These are phyloP conservation scores for Penicillium parvum DNA, from an alignment of 495 filamentous ascomycete species.

Conservation along the genomic window DNA sequence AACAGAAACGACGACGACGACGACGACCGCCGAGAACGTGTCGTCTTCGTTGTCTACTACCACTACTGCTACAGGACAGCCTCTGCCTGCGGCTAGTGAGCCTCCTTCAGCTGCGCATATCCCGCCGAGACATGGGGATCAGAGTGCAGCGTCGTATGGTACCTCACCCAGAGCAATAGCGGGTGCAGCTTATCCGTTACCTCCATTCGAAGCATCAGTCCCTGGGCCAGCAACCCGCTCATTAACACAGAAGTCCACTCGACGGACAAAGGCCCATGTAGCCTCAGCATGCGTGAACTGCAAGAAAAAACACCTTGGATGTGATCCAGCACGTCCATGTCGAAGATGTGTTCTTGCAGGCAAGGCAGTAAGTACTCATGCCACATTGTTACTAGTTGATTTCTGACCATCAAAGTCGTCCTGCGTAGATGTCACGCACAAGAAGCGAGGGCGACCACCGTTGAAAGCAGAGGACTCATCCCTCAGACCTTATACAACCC, in stretches of 20 bases:
- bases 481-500: conserved; percentile 32
- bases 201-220: conserved; percentile 21
- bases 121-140: conserved; percentile 25
- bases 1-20: too few relatives aligned
- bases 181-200: conserved; percentile 27
- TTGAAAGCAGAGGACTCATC: conserved; percentile 73
- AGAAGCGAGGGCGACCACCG: conserved; percentile 88
- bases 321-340: conserved; percentile 63
- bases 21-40: not conserved
- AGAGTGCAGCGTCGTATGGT: conserved; percentile 24
- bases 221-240: conserved; percentile 26
- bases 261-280: conserved; percentile 91
- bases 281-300: conserved; percentile 96
- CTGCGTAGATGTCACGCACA: conserved; percentile 95
- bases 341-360: conserved; percentile 57
- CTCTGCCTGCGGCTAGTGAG: conserved; percentile 16
- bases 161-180: conserved; percentile 24
- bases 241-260: conserved; percentile 57
- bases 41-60: conserved; percentile 11
- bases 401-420: conserved; percentile 51
- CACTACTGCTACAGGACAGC: conserved; percentile 14
- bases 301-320: conserved; percentile 89
- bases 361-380: conserved; percentile 55
- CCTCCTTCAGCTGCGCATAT: conserved; percentile 22
- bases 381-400: not conserved